A percentile compares a stretch with the other conserved stretches of the same genome.
Conservation (phyloP, 2,329 filamentous ascomycete genomes). For the Ophiocordyceps camponoti-floridani region DNA sequence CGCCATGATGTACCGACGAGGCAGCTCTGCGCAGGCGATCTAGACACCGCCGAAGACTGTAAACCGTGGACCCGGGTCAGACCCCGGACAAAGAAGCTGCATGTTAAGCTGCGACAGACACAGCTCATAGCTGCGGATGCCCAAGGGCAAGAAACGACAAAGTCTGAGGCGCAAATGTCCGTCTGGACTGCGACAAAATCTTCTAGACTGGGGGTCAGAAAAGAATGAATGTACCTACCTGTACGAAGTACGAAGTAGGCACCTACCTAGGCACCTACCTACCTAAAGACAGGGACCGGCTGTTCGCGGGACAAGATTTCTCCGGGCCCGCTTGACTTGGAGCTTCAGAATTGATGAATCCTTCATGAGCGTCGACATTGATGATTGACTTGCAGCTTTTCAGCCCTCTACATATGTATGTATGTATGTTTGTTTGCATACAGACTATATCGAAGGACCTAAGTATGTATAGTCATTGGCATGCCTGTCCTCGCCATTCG, state of each 20-base stretch:
- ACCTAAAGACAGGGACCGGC: too few species aligned
- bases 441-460: background rate
- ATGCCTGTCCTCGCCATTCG: too few species aligned
- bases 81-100: conserved; percentile 29
- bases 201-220: background rate
- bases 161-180: background rate
- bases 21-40: background rate
- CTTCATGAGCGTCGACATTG: too few species aligned
- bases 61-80: conserved; percentile 21
- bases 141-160: background rate
- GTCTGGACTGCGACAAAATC: background rate
- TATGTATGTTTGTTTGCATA: background rate
- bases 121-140: conserved; percentile 23
- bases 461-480: background rate
- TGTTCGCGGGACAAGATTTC: background rate
- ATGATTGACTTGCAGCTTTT: too few species aligned
- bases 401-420: too few species aligned
- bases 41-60: conserved; percentile 5
- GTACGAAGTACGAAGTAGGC: too few species aligned
- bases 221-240: background rate
- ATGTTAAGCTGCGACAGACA: conserved; percentile 24
- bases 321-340: background rate
- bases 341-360: too few species aligned
- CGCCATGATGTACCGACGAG: background rate
- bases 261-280: too few species aligned